phyloP scores from a whole-genome alignment of 2,329 filamentous ascomycete species.

The Neurospora sp. region DNA sequence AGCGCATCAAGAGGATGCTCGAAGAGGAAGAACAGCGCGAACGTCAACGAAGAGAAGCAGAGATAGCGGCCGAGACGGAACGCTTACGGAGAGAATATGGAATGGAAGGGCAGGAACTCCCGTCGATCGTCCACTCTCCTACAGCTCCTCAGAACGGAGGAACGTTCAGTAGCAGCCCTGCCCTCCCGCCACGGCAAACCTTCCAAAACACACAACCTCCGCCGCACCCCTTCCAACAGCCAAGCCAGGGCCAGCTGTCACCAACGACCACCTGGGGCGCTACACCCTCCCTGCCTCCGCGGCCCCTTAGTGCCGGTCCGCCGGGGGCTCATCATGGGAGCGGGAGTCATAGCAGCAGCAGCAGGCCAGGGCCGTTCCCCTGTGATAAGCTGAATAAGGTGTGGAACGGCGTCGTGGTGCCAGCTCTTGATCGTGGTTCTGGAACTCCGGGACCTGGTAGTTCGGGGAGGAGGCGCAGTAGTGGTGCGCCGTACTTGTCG shows the following conservation, averaged over 20 bases:
- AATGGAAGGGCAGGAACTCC: slow-evolving; percentile 36
- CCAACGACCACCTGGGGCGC: background rate
- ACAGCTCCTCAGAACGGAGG: slow-evolving; percentile 4
- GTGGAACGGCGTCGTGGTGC: slow-evolving; percentile 11
- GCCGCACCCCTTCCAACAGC: slow-evolving; percentile 14
- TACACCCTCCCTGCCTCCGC: slow-evolving; percentile 24
- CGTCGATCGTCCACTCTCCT: slow-evolving; percentile 12
- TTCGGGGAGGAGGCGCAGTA: slow-evolving; percentile 1
- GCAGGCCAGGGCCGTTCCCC: slow-evolving; percentile 12
- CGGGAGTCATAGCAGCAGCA: slow-evolving; percentile 10
- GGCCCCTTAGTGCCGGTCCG: slow-evolving; percentile 40
- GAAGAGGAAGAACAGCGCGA: slow-evolving; percentile 53
- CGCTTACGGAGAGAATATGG: slow-evolving; percentile 62
- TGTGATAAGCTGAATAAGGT: slow-evolving; percentile 13
- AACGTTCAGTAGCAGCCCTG: background rate
- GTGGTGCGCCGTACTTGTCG: slow-evolving; percentile 7
- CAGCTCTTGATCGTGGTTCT: slow-evolving; percentile 1
- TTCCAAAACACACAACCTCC: background rate
- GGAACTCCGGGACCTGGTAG: background rate
- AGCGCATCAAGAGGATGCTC: slow-evolving; percentile 54
- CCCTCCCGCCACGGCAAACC: background rate
- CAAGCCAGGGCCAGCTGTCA: slow-evolving; percentile 8
- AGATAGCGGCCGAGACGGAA: slow-evolving; percentile 73
- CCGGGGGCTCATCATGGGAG: slow-evolving; percentile 11
- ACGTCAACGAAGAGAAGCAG: slow-evolving; percentile 42